These are phyloP conservation scores for Hordeum pubiflorum DNA, from an alignment of 202 grass and related monocot genomes.

Conservation along the genomic window DNA sequence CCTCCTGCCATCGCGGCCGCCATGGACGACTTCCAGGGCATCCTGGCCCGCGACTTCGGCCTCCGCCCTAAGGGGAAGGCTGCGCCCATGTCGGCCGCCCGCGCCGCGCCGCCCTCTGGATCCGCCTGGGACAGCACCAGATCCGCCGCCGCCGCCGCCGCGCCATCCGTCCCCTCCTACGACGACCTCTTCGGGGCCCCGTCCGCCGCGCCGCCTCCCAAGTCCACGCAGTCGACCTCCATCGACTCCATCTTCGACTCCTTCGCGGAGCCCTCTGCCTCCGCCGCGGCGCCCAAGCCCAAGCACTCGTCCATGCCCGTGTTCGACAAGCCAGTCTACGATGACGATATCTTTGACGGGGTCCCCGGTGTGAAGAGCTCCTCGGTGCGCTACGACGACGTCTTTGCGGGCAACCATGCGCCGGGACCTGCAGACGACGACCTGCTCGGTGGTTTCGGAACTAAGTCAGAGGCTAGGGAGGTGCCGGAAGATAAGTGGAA, in stretches of 20 bases:
- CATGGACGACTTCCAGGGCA: slow-evolving; percentile 89
- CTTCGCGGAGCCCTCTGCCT: slow-evolving; percentile 27
- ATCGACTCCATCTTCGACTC: slow-evolving; percentile 56
- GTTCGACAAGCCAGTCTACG: slow-evolving; percentile 71
- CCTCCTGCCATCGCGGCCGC: background rate
- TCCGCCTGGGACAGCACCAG: slow-evolving; percentile 33
- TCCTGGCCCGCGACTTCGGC: slow-evolving; percentile 81
- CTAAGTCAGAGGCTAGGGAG: slow-evolving; percentile 4
- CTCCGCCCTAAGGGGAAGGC: slow-evolving; percentile 68
- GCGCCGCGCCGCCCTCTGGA: slow-evolving; percentile 20
- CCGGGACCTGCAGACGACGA: slow-evolving; percentile 52
- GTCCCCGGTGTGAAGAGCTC: slow-evolving; percentile 73
- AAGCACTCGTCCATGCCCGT: slow-evolving; percentile 43
- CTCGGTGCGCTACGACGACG: slow-evolving; percentile 33
- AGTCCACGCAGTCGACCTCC: slow-evolving; percentile 18
- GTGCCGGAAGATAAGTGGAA: slow-evolving; percentile 30
- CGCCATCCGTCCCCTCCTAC: slow-evolving; percentile 33
- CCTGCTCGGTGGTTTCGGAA: slow-evolving; percentile 48
- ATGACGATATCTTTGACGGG: slow-evolving; percentile 85
- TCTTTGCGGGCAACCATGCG: slow-evolving; percentile 18
- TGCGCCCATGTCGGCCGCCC: slow-evolving; percentile 66
- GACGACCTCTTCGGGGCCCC: slow-evolving; percentile 38
- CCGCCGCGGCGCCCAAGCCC: slow-evolving; percentile 21
- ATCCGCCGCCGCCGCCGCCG: slow-evolving; percentile 15
- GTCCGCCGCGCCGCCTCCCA: slow-evolving; percentile 3